Evolutionary conservation across 257 asterid species (phyloP).

Genomic region (Nicotiana knightiana): DNA sequence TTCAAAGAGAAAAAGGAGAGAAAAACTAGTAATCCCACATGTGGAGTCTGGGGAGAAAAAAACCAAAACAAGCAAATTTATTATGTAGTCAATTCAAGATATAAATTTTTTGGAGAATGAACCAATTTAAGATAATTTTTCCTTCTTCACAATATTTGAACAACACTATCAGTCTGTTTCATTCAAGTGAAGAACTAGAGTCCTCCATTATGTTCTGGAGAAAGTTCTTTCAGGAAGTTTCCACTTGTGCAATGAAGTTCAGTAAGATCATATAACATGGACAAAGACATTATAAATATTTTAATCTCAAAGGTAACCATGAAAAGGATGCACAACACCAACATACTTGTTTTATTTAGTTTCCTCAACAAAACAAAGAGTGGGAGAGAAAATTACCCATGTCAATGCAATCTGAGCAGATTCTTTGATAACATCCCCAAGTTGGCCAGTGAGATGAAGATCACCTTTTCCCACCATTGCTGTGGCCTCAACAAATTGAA

Average conservation of each 20-base stretch:
- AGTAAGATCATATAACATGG: background rate
- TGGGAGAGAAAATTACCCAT: slow-evolving; percentile 54
- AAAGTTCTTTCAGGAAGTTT: background rate
- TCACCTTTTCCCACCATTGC: slow-evolving; percentile 96
- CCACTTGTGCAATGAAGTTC: background rate
- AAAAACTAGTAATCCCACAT: background rate
- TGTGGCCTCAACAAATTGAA: slow-evolving; percentile 94
- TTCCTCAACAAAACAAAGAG: background rate
- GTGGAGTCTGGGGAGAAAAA: too few relatives aligned
- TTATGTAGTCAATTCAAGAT: background rate
- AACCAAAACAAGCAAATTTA: background rate
- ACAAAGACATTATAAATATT: background rate
- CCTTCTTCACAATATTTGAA: background rate
- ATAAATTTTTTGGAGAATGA: too few relatives aligned
- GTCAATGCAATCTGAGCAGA: slow-evolving; percentile 98
- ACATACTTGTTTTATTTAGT: background rate
- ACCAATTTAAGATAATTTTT: too few relatives aligned
- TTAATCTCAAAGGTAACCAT: background rate
- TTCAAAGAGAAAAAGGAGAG: background rate
- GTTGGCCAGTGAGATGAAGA: slow-evolving; percentile 96
- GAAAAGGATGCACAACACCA: background rate
- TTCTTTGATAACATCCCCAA: slow-evolving; percentile 95
- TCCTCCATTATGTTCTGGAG: background rate
- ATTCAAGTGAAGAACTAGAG: background rate
- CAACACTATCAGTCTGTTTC: background rate